A percentile compares a stretch with the other conserved stretches of the same genome.
Conservation (phyloP, 257 asterid genomes). For the Euphrasia confusa region DNA sequence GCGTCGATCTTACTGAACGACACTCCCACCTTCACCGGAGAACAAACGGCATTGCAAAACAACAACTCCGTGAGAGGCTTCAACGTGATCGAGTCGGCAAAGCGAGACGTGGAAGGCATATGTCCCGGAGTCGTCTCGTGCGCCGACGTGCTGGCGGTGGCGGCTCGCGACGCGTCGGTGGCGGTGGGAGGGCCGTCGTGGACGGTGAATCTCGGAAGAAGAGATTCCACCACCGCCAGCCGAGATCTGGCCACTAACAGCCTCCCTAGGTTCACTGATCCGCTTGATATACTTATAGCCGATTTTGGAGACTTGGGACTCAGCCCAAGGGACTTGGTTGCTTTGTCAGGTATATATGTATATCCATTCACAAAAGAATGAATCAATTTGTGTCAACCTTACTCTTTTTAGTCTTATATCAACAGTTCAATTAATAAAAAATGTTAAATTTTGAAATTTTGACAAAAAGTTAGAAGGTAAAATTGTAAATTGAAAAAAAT, state of each 20-base stretch:
- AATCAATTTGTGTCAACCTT: too few species aligned
- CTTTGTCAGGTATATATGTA: conserved; percentile 30
- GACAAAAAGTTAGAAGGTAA: too few species aligned
- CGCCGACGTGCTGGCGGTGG: conserved; percentile 45
- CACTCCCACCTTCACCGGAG: conserved; percentile 30
- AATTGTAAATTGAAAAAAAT: too few species aligned
- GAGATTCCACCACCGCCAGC: conserved; percentile 38
- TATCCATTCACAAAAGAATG: too few species aligned
- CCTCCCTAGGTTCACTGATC: conserved; percentile 22
- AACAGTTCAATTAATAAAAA: too few species aligned
- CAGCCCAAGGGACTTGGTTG: conserved; percentile 34
- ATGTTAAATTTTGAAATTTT: too few species aligned
- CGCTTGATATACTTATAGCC: conserved; percentile 20
- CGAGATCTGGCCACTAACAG: conserved; percentile 17
- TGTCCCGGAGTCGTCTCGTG: conserved; percentile 54
- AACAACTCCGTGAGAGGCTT: conserved; percentile 32
- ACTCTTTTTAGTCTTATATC: too few species aligned
- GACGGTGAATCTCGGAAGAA: conserved; percentile 35
- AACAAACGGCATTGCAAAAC: conserved; percentile 37
- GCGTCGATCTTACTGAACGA: conserved; percentile 43
- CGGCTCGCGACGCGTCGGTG: conserved; percentile 42
- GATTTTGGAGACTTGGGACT: conserved; percentile 29
- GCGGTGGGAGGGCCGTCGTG: conserved; percentile 44
- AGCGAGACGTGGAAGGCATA: conserved; percentile 33
- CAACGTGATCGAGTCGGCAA: conserved; percentile 39